Evolutionary conservation across 495 filamentous ascomycete genomes (phyloP).

Genomic region (Stereocaulon alpinum): DNA sequence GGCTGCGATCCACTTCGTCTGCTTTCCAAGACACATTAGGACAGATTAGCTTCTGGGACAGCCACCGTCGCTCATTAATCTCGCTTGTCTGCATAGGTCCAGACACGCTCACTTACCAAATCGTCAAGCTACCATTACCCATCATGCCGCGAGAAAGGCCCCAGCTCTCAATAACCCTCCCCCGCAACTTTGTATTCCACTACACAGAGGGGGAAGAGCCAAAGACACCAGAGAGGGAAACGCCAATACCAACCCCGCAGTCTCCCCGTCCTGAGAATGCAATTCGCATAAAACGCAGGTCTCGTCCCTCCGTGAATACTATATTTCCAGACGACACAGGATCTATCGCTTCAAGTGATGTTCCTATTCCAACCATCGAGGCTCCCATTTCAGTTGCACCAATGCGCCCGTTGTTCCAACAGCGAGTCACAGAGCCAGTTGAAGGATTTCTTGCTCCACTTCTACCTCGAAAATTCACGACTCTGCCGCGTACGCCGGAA

Average conservation of each 20-base stretch:
- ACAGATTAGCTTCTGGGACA: background rate
- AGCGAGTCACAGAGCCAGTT: conserved; percentile 20
- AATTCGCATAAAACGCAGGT: conserved; percentile 32
- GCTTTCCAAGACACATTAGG: background rate
- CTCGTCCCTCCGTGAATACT: conserved; percentile 39
- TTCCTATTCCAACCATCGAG: conserved; percentile 53
- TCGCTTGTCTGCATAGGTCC: conserved; percentile 7
- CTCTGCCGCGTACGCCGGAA: conserved; percentile 53
- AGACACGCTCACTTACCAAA: conserved; percentile 1
- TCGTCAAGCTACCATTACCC: background rate
- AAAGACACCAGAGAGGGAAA: conserved; percentile 47
- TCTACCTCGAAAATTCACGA: conserved; percentile 37
- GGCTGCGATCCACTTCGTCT: background rate
- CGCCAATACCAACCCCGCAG: conserved; percentile 42
- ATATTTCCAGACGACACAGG: conserved; percentile 31
- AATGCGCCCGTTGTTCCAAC: conserved; percentile 17
- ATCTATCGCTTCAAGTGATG: conserved; percentile 31
- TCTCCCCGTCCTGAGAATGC: conserved; percentile 31
- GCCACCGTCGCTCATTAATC: background rate
- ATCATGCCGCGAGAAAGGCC: conserved; percentile 41
- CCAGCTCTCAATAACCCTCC: conserved; percentile 52
- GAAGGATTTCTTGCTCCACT: conserved; percentile 40
- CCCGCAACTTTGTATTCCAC: conserved; percentile 55
- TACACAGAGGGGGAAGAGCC: conserved; percentile 42
- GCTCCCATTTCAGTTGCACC: conserved; percentile 31